Percentiles rank a stretch among this genome's conserved stretches.
Conservation (phyloP, 768 basidiomycete species). For the Leucosporidium creatinivorum region DNA sequence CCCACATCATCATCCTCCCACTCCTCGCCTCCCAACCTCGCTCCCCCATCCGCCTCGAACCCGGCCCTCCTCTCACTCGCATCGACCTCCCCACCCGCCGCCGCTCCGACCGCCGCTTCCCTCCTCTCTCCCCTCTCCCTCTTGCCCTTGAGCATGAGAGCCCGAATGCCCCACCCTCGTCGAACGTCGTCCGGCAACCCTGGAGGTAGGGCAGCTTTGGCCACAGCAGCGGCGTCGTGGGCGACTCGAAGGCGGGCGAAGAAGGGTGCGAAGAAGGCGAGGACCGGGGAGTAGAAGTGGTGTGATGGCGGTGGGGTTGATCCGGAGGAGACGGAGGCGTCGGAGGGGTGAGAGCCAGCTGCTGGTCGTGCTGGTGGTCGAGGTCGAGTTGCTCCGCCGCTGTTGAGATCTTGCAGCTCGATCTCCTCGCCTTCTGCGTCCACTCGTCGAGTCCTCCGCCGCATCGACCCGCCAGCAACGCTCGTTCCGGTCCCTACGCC, state of each 20-base stretch:
- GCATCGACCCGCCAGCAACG: not conserved
- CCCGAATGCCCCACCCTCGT: slow-evolving; percentile 24
- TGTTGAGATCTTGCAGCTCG: slow-evolving; percentile 17
- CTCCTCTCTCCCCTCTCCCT: slow-evolving; percentile 29
- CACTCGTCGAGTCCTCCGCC: not conserved
- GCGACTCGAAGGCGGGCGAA: slow-evolving; percentile 17
- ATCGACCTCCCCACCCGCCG: slow-evolving; percentile 16
- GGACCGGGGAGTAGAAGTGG: slow-evolving; percentile 20
- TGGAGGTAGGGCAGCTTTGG: slow-evolving; percentile 19
- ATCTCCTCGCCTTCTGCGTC: slow-evolving; percentile 8
- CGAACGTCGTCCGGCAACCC: slow-evolving; percentile 27
- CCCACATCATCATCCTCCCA: not conserved
- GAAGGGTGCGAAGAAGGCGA: slow-evolving; percentile 17
- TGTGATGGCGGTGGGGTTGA: not conserved
- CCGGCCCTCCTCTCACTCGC: slow-evolving; percentile 20
- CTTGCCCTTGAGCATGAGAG: slow-evolving; percentile 23
- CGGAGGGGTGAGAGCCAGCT: not conserved
- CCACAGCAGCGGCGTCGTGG: slow-evolving; percentile 21
- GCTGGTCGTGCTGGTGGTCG: not conserved
- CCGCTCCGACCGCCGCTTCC: slow-evolving; percentile 7
- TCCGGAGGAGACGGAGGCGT: slow-evolving; percentile 1
- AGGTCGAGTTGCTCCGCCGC: not conserved
- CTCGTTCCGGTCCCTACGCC: not conserved
- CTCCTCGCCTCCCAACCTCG: slow-evolving; percentile 8
- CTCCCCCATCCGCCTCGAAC: slow-evolving; percentile 22